Percentiles rank a stretch among this genome's conserved stretches.
Evolutionary conservation across 345 rosid species (phyloP).

Genomic region (Sisymbrium altissimum): DNA sequence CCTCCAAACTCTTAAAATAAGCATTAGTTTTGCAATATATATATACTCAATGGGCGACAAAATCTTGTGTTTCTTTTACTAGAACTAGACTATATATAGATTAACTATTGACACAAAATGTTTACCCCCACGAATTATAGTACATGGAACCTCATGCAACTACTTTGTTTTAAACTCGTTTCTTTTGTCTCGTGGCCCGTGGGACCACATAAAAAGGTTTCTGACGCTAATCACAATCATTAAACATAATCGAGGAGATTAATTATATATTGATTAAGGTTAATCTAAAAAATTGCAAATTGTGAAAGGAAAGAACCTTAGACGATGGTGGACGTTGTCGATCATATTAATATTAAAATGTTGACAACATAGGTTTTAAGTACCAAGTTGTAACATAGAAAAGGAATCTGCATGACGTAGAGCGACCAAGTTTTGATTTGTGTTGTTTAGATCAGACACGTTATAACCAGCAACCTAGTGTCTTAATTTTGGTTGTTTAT

Average conservation of each 20-base stretch:
- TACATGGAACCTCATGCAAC: slow-evolving; percentile 32
- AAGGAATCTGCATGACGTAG: slow-evolving; percentile 34
- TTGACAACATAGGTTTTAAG: slow-evolving; percentile 19
- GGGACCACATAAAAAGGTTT: slow-evolving; percentile 21
- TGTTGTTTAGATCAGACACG: slow-evolving; percentile 29
- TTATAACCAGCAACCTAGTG: slow-evolving; percentile 23
- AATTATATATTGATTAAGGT: slow-evolving; percentile 28
- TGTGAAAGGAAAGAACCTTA: slow-evolving; percentile 23
- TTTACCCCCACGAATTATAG: slow-evolving; percentile 4
- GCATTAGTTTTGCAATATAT: background rate
- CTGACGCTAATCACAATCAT: slow-evolving; percentile 35
- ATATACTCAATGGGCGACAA: slow-evolving; percentile 12
- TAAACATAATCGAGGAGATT: slow-evolving; percentile 16
- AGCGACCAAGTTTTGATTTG: slow-evolving; percentile 28
- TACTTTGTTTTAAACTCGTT: background rate
- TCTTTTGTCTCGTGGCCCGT: slow-evolving; percentile 1
- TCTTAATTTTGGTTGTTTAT: slow-evolving; percentile 13
- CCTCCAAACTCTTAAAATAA: background rate
- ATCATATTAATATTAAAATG: background rate
- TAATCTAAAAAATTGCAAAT: slow-evolving; percentile 14
- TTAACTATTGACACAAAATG: background rate
- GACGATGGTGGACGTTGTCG: slow-evolving; percentile 19
- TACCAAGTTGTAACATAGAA: slow-evolving; percentile 36
- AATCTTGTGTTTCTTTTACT: background rate
- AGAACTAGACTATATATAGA: background rate